Evolutionary conservation across 352 stramenopile genomes (phyloP).

Genomic region (Phytophthora sojae): DNA sequence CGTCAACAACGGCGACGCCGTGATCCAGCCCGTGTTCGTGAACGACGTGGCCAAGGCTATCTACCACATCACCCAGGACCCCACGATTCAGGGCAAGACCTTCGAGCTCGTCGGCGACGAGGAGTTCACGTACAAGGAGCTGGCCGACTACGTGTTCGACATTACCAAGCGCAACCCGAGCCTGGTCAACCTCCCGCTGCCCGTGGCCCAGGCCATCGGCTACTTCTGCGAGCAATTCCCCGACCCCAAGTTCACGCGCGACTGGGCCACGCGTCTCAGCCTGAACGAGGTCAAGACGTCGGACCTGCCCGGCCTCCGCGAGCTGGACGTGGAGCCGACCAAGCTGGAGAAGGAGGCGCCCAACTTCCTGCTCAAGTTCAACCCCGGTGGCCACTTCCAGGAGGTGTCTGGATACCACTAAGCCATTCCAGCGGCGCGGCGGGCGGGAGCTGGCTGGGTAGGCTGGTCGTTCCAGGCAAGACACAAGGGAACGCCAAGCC

Average conservation of each 20-base stretch:
- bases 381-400: slow-evolving; percentile 95
- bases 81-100: slow-evolving; percentile 91
- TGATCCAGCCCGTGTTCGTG: slow-evolving; percentile 94
- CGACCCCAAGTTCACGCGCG: slow-evolving; percentile 82
- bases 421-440: slow-evolving; percentile 16
- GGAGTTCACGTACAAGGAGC: slow-evolving; percentile 97
- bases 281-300: slow-evolving; percentile 89
- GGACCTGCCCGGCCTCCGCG: slow-evolving; percentile 74
- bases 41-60: slow-evolving; percentile 85
- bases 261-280: slow-evolving; percentile 80
- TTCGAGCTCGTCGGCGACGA: slow-evolving; percentile 97
- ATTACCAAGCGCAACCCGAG: slow-evolving; percentile 79
- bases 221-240: slow-evolving; percentile 86
- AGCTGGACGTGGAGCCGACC: slow-evolving; percentile 88
- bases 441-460: slow-evolving; percentile 1
- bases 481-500: slow-evolving; percentile 23
- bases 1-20: slow-evolving; percentile 93
- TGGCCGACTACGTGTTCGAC: slow-evolving; percentile 97
- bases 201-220: slow-evolving; percentile 79
- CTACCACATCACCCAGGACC: slow-evolving; percentile 82
- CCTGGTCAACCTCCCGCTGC: slow-evolving; percentile 85
- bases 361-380: slow-evolving; percentile 96
- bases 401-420: slow-evolving; percentile 91
- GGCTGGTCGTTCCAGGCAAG: slow-evolving; percentile 12
- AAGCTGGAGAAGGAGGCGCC: slow-evolving; percentile 96